Evolutionary conservation across 495 filamentous ascomycete species (phyloP).

Genomic region (Aspergillus conjunctus): DNA sequence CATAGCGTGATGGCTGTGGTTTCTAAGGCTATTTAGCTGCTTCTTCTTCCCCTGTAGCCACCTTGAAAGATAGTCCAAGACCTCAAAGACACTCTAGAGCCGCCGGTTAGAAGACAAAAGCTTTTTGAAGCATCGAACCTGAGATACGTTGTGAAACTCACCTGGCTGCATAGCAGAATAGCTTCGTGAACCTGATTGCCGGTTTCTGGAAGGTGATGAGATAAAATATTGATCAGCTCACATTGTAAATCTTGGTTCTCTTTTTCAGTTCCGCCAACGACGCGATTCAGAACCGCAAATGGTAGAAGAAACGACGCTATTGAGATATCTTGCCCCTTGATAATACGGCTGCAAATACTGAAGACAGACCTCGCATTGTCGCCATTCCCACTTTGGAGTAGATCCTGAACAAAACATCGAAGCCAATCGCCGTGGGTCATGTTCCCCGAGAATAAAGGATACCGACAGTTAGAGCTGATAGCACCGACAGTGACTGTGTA

Average conservation of each 20-base stretch:
- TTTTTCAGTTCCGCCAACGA: slow-evolving; percentile 66
- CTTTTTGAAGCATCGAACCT: background rate
- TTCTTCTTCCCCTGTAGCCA: slow-evolving; percentile 87
- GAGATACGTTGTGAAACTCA: slow-evolving; percentile 37
- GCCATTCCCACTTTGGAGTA: slow-evolving; percentile 71
- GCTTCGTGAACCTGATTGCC: slow-evolving; percentile 64
- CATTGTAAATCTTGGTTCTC: slow-evolving; percentile 66
- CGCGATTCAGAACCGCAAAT: slow-evolving; percentile 76
- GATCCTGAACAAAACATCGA: slow-evolving; percentile 73
- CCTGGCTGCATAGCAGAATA: slow-evolving; percentile 80
- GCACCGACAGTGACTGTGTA: slow-evolving; percentile 68
- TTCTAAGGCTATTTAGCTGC: slow-evolving; percentile 43
- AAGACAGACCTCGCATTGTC: slow-evolving; percentile 74
- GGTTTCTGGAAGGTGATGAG: slow-evolving; percentile 56
- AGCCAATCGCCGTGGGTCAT: slow-evolving; percentile 81
- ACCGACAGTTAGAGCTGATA: slow-evolving; percentile 54
- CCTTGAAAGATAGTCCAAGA: slow-evolving; percentile 85
- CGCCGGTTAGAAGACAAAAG: background rate
- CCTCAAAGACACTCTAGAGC: slow-evolving; percentile 77
- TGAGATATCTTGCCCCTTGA: slow-evolving; percentile 78
- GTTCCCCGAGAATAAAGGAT: slow-evolving; percentile 71
- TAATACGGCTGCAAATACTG: slow-evolving; percentile 73
- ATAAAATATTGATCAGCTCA: slow-evolving; percentile 72
- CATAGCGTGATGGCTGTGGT: slow-evolving; percentile 38
- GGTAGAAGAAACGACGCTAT: slow-evolving; percentile 87